Base-by-base conservation (phyloP, 2,329 filamentous ascomycete species). In the Aphanoascus verrucosus region DNA sequence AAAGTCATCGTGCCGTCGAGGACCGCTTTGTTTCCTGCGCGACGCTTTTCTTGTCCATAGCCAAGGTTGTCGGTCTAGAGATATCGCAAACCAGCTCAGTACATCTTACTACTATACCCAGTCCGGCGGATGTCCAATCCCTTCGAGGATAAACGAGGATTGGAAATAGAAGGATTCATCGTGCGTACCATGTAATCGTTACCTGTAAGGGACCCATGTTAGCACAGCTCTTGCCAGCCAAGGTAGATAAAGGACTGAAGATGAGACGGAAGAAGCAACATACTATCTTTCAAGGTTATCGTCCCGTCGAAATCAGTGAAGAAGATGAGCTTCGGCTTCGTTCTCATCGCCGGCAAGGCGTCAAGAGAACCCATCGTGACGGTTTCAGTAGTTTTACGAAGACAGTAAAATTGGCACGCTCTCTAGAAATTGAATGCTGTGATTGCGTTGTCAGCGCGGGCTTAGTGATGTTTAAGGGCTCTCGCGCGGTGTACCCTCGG, bases 231-330 rank as follows among this genome's bases (percentile, higher is more conserved):
- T 12, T 63, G 41, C 23, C 23, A 4, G 23, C 7, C 23, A 28
- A 7, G 23, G 62, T 57, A 56, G 31, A 38, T 56, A 42, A 35
- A 43, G n/a, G 31, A 15, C 19, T n/a, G 11, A 38, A 11, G 28
- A 20, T 1, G 31, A 9, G 34, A 44, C 11, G n/a, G 34, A 11
- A 8, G 12, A 44, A 49, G 53, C 14, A 7, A 44, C 76, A 65
- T 64, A 79, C 79, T 82, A 69, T 85, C 82, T 64, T 81, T 74
- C 54, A 82, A 78, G 47, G 91, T 96, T 67, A 96, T 91, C 52
- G 90, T 97, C 64, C 93, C 93, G 72, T 98, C 93, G 67, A 97
- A 97, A 74, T 98, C 93, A 62, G 90, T 95, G 77, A 97, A 97
- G 80, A 98, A 96, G 76, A 98, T 90, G 75, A 88, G 86, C 72